These are phyloP conservation scores for Dryadomyces quercivorus DNA, from an alignment of 2,329 filamentous ascomycete species.

Conservation along the genomic window DNA sequence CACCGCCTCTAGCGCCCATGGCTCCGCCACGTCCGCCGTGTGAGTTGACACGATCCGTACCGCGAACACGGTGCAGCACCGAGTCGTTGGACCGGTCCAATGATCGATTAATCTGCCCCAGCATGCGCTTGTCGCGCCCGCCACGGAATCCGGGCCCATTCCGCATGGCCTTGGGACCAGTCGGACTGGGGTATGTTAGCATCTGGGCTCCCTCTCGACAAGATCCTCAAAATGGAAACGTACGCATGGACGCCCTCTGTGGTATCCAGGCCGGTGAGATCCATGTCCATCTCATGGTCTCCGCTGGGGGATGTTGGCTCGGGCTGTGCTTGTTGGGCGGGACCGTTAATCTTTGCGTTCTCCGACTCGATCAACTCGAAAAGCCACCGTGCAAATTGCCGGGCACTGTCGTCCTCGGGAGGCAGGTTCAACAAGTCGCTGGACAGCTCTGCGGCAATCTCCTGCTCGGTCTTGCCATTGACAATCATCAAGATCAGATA, in stretches of 20 bases:
- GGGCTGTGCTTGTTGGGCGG: not conserved
- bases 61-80: conserved; percentile 71
- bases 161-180: conserved; percentile 90
- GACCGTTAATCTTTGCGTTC: conserved; percentile 48
- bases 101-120: conserved; percentile 72
- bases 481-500: conserved; percentile 97
- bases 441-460: conserved; percentile 79
- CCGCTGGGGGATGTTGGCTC: conserved; percentile 13
- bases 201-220: not conserved
- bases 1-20: conserved; percentile 54
- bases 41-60: conserved; percentile 67
- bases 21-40: conserved; percentile 57
- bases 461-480: conserved; percentile 84
- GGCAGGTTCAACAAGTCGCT: conserved; percentile 74
- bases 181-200: conserved; percentile 56
- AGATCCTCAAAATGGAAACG: conserved; percentile 15
- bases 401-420: conserved; percentile 70
- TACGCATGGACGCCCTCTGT: conserved; percentile 45
- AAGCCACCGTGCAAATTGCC: conserved; percentile 83
- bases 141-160: conserved; percentile 44
- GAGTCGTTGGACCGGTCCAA: conserved; percentile 68
- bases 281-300: conserved; percentile 63
- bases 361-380: conserved; percentile 71
- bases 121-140: conserved; percentile 65
- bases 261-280: conserved; percentile 32